Percentiles rank a stretch among this genome's conserved stretches.
These are phyloP conservation scores for Ilex aquifolium DNA, from an alignment of 257 asterid species.

Conservation along the genomic window DNA sequence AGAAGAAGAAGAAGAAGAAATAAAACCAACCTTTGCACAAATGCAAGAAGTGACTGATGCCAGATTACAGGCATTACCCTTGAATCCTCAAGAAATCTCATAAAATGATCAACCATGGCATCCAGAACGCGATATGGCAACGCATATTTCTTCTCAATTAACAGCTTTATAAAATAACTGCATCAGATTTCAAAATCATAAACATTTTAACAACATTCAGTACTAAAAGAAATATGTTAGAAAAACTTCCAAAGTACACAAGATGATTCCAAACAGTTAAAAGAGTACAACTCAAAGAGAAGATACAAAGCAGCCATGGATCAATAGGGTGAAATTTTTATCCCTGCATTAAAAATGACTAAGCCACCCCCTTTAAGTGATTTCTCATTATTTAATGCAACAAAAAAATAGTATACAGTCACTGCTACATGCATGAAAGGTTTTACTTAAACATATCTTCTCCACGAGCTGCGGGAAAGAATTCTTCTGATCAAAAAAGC, in stretches of 20 bases:
- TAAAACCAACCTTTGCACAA: slow-evolving; percentile 70
- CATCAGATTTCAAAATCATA: slow-evolving; percentile 13
- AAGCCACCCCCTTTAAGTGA: neutral
- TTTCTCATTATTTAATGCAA: neutral
- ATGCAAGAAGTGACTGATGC: slow-evolving; percentile 97
- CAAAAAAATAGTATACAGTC: neutral
- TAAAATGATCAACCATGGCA: slow-evolving; percentile 85
- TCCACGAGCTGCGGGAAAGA: neutral
- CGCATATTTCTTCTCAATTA: slow-evolving; percentile 93
- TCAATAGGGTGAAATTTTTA: neutral
- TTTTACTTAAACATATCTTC: neutral
- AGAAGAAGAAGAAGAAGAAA: slow-evolving; percentile 5
- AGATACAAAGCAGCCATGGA: neutral
- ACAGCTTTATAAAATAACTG: slow-evolving; percentile 82
- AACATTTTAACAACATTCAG: neutral
- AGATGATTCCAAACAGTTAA: no score
- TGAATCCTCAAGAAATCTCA: slow-evolving; percentile 67
- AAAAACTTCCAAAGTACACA: neutral
- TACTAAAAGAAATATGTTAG: neutral
- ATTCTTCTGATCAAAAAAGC: neutral
- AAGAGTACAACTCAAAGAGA: no score
- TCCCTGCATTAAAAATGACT: neutral
- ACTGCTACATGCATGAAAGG: neutral
- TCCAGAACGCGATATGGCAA: slow-evolving; percentile 95
- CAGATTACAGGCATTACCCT: slow-evolving; percentile 96